Conservation (phyloP, 1,284 basidiomycete genomes). For the Melampsora americana region DNA sequence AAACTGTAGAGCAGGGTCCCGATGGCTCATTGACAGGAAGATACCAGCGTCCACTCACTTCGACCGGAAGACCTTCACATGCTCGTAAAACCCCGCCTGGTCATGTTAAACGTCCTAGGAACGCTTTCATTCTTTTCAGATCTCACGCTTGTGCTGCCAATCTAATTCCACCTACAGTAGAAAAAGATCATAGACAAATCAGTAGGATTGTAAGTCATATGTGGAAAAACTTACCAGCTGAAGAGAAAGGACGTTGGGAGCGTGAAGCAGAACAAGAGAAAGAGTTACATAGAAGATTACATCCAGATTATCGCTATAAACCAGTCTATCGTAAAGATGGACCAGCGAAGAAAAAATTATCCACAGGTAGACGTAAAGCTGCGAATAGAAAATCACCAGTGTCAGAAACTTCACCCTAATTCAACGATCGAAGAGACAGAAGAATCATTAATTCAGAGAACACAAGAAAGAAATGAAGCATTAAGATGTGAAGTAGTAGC, state of each 20-base stretch:
- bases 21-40: slow-evolving; percentile 38
- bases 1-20: slow-evolving; percentile 32
- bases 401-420: slow-evolving; percentile 14
- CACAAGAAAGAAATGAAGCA: slow-evolving; percentile 29
- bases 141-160: slow-evolving; percentile 42
- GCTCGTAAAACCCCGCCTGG: slow-evolving; percentile 43
- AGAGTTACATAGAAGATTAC: slow-evolving; percentile 48
- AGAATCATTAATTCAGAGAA: slow-evolving; percentile 11
- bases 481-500: slow-evolving; percentile 41
- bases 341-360: slow-evolving; percentile 44
- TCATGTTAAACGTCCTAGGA: slow-evolving; percentile 41
- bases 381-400: slow-evolving; percentile 14
- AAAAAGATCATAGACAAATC: slow-evolving; percentile 51
- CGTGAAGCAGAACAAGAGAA: slow-evolving; percentile 49
- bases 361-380: slow-evolving; percentile 4
- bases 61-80: slow-evolving; percentile 42
- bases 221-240: slow-evolving; percentile 49
- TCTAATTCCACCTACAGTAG: slow-evolving; percentile 39
- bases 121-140: slow-evolving; percentile 43
- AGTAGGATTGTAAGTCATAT: slow-evolving; percentile 51
- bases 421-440: neutral
- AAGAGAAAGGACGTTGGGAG: slow-evolving; percentile 51
- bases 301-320: slow-evolving; percentile 52
- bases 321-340: slow-evolving; percentile 47
- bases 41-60: slow-evolving; percentile 42